Conservation (phyloP, 805 yeast species). For the Komagataella pseudopastoris region DNA sequence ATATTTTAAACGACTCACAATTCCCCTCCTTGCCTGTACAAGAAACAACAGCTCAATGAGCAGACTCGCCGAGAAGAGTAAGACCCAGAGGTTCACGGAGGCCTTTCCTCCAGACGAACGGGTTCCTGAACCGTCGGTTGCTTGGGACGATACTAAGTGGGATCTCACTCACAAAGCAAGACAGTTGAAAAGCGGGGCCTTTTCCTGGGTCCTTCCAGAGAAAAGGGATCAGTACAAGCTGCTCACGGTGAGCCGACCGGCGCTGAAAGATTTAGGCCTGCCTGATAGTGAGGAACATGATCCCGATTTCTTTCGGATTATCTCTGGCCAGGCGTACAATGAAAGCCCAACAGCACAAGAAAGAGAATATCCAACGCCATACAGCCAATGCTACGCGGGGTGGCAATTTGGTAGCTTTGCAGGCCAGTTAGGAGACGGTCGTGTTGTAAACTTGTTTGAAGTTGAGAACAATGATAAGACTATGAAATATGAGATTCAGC, state of each 20-base stretch:
- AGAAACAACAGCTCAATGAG: neutral
- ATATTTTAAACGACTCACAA: neutral
- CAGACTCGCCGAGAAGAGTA: slow-evolving; percentile 12
- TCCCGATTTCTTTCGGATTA: slow-evolving; percentile 34
- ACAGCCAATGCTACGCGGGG: slow-evolving; percentile 89
- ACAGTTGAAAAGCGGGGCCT: slow-evolving; percentile 45
- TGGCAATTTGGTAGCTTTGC: slow-evolving; percentile 95
- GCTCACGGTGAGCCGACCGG: slow-evolving; percentile 43
- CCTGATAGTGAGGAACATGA: slow-evolving; percentile 22
- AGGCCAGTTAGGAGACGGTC: slow-evolving; percentile 94
- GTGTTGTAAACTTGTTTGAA: slow-evolving; percentile 77
- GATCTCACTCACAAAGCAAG: slow-evolving; percentile 38
- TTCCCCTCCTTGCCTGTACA: neutral
- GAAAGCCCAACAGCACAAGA: slow-evolving; percentile 12
- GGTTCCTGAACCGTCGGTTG: slow-evolving; percentile 13
- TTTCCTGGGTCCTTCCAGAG: slow-evolving; percentile 64
- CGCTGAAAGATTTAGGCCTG: slow-evolving; percentile 51
- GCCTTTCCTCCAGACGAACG: slow-evolving; percentile 15
- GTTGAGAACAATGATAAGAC: slow-evolving; percentile 30
- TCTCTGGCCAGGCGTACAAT: slow-evolving; percentile 41
- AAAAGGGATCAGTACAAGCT: slow-evolving; percentile 35
- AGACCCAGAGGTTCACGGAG: slow-evolving; percentile 15
- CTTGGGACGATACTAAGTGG: slow-evolving; percentile 12
- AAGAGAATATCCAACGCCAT: slow-evolving; percentile 41
- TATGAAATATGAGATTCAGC: slow-evolving; percentile 49